Conservation (phyloP, 371 early-diverging fungal species). For the Apophysomyces trapeziformis region DNA sequence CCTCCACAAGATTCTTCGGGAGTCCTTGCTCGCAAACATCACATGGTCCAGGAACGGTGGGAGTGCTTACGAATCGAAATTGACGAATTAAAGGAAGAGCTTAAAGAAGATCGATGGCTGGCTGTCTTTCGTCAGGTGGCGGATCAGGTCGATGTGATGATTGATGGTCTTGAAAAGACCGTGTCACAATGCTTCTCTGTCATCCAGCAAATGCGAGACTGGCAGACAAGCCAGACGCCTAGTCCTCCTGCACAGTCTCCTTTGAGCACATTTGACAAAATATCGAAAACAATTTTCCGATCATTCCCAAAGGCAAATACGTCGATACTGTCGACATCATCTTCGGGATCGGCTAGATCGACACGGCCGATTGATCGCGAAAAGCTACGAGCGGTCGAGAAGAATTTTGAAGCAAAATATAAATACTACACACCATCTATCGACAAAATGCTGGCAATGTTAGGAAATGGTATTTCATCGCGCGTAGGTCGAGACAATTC, state of each 20-base stretch:
- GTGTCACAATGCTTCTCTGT: slow-evolving; percentile 58
- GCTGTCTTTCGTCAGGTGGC: slow-evolving; percentile 61
- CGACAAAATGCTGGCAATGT: slow-evolving; percentile 62
- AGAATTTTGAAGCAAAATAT: slow-evolving; percentile 66
- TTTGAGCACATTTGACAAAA: slow-evolving; percentile 1
- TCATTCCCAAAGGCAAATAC: slow-evolving; percentile 20
- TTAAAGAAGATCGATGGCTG: slow-evolving; percentile 66
- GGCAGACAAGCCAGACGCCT: slow-evolving; percentile 19
- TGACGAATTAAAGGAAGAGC: slow-evolving; percentile 57
- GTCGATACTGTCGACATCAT: slow-evolving; percentile 26
- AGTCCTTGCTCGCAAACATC: slow-evolving; percentile 41
- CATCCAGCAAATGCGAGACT: slow-evolving; percentile 47
- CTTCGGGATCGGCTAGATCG: slow-evolving; percentile 19
- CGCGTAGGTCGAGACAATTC: slow-evolving; percentile 51
- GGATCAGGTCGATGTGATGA: slow-evolving; percentile 64
- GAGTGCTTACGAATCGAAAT: slow-evolving; percentile 47
- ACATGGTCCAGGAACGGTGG: slow-evolving; percentile 50
- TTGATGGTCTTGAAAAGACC: slow-evolving; percentile 63
- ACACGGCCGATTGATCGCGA: slow-evolving; percentile 43
- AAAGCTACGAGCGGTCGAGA: slow-evolving; percentile 56
- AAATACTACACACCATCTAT: slow-evolving; percentile 65
- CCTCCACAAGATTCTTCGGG: slow-evolving; percentile 41
- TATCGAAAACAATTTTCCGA: slow-evolving; percentile 23
- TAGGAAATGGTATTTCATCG: slow-evolving; percentile 61
- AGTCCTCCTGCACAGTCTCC: not conserved